A percentile compares a stretch with the other conserved stretches of the same genome.
Evolutionary conservation across 1,139 yeast species (phyloP).

Genomic region (Geotrichum histeridarum): DNA sequence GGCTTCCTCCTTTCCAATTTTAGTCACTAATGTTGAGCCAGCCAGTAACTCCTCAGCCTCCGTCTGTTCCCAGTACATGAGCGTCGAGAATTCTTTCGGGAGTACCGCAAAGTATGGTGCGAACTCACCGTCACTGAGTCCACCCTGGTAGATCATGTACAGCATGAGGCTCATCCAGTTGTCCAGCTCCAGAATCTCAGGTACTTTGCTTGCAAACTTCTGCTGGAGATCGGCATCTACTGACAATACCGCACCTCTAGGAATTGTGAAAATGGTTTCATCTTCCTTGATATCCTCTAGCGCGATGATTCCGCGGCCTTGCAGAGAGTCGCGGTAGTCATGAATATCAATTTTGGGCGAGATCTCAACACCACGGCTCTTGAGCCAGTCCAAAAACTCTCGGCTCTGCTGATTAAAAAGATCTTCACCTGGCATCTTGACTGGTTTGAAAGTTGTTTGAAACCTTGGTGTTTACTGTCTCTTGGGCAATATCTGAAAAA

Average conservation of each 20-base stretch:
- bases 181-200: conserved; percentile 42
- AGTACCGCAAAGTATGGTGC: conserved; percentile 62
- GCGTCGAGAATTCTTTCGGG: conserved; percentile 60
- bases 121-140: conserved; percentile 59
- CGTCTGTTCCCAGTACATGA: conserved; percentile 70
- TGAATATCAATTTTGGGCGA: conserved; percentile 54
- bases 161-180: conserved; percentile 79
- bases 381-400: conserved; percentile 52
- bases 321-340: conserved; percentile 54
- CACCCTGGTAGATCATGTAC: conserved; percentile 42
- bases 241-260: conserved; percentile 53
- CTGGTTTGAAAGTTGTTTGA: background rate
- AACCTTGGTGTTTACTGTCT: no score
- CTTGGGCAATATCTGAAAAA: no score
- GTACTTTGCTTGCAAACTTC: conserved; percentile 36
- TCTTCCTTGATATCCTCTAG: conserved; percentile 51
- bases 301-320: conserved; percentile 81
- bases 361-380: conserved; percentile 42
- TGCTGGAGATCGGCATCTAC: conserved; percentile 45
- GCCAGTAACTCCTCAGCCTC: conserved; percentile 49
- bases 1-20: conserved; percentile 71
- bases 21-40: conserved; percentile 65
- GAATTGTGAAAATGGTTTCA: conserved; percentile 65
- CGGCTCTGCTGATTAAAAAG: background rate
- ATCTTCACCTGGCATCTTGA: background rate